Evolutionary conservation across 179 eudicot species (phyloP).

Genomic region (Silene coronaria): DNA sequence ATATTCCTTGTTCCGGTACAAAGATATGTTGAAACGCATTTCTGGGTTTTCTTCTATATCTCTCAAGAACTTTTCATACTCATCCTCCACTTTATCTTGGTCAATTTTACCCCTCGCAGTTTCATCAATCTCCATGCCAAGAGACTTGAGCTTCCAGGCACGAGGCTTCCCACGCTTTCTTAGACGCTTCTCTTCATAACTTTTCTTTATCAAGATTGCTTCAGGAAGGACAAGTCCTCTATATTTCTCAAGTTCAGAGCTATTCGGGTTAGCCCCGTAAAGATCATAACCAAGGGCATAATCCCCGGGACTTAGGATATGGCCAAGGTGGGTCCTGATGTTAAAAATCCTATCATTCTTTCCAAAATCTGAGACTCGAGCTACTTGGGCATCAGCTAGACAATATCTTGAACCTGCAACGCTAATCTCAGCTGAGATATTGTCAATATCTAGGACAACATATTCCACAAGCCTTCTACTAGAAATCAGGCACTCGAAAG

Average conservation of each 20-base stretch:
- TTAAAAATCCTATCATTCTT: slow-evolving; percentile 44
- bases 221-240: slow-evolving; percentile 47
- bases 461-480: slow-evolving; percentile 62
- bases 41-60: slow-evolving; percentile 71
- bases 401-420: slow-evolving; percentile 50
- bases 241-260: slow-evolving; percentile 45
- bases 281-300: slow-evolving; percentile 63
- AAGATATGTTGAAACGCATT: slow-evolving; percentile 49
- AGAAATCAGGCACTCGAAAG: slow-evolving; percentile 39
- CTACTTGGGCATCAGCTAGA: slow-evolving; percentile 58
- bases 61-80: slow-evolving; percentile 58
- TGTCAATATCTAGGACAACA: slow-evolving; percentile 46
- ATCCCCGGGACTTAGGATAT: slow-evolving; percentile 52
- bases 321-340: slow-evolving; percentile 58
- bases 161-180: slow-evolving; percentile 48
- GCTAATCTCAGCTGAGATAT: slow-evolving; percentile 32
- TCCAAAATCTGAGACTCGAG: slow-evolving; percentile 58
- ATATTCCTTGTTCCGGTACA: slow-evolving; percentile 53
- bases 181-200: slow-evolving; percentile 53
- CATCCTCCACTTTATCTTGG: slow-evolving; percentile 42
- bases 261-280: slow-evolving; percentile 46
- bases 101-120: slow-evolving; percentile 28
- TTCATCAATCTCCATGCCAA: slow-evolving; percentile 48
- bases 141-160: slow-evolving; percentile 59
- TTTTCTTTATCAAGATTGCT: slow-evolving; percentile 54